These are phyloP conservation scores for Porphyrellus cyaneotinctus DNA, from an alignment of 768 basidiomycete species.

Conservation along the genomic window DNA sequence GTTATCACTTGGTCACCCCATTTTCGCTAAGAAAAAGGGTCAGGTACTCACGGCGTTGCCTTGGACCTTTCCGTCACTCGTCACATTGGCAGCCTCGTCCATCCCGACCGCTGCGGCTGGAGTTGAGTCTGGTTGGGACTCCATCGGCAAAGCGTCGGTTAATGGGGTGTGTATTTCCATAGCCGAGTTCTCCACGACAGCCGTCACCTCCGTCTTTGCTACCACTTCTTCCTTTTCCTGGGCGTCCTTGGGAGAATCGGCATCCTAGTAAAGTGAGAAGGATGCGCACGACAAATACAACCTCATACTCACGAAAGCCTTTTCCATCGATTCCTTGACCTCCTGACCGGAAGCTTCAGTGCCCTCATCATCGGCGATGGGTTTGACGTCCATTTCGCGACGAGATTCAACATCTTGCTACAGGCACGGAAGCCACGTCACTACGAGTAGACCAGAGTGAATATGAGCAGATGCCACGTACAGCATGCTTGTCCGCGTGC, in stretches of 20 bases:
- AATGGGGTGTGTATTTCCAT: background rate
- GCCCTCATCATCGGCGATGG: constrained; percentile 31
- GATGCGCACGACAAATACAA: background rate
- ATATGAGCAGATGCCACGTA: constrained; percentile 9
- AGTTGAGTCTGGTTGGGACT: constrained; percentile 2
- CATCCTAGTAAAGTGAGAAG: constrained; percentile 18
- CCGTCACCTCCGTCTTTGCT: constrained; percentile 2
- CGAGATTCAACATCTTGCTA: constrained; percentile 19
- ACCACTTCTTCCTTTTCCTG: constrained; percentile 24
- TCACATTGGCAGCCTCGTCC: constrained; percentile 4
- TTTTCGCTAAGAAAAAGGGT: background rate
- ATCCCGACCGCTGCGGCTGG: background rate
- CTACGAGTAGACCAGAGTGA: background rate
- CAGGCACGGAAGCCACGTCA: constrained; percentile 2
- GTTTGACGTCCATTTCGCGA: constrained; percentile 1
- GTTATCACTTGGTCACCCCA: constrained; percentile 4
- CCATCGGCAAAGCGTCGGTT: background rate
- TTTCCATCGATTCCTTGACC: constrained; percentile 29
- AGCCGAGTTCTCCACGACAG: background rate
- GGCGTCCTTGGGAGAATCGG: constrained; percentile 33
- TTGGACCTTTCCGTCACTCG: constrained; percentile 4
- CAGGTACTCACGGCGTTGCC: constrained; percentile 15
- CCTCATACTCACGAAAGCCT: constrained; percentile 20
- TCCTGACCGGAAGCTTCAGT: constrained; percentile 27
- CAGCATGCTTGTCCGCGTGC: constrained; percentile 11